These are phyloP conservation scores for Aspergillus heteromorphus DNA, from an alignment of 495 filamentous ascomycete genomes.

Conservation along the genomic window DNA sequence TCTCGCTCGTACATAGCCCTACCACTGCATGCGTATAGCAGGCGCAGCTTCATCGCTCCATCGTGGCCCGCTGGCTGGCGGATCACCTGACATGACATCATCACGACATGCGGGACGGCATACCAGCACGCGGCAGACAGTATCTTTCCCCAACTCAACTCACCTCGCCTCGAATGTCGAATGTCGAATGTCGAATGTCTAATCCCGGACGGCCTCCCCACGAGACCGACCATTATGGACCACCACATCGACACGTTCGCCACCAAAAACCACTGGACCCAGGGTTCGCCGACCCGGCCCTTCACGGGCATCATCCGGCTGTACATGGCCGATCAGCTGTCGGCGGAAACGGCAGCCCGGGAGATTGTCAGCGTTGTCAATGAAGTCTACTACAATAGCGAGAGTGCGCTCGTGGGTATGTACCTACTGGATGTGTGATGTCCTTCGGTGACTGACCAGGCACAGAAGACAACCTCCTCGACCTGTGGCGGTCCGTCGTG, in stretches of 20 bases:
- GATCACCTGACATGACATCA: conserved; percentile 5
- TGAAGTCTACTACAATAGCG: conserved; percentile 3
- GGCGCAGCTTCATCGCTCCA: too few relatives aligned
- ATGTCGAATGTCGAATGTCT: too few relatives aligned
- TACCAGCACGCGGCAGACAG: too few relatives aligned
- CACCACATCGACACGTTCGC: conserved; percentile 4
- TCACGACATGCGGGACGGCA: not conserved
- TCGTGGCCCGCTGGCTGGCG: too few relatives aligned
- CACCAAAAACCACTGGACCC: conserved; percentile 5
- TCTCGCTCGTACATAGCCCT: not conserved
- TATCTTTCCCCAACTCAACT: too few relatives aligned
- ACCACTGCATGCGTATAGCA: not conserved
- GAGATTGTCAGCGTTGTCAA: conserved; percentile 10
- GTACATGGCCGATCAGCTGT: conserved; percentile 10
- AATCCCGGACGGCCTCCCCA: too few relatives aligned
- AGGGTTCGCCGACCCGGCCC: conserved; percentile 5
- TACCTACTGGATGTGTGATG: too few relatives aligned
- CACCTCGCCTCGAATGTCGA: too few relatives aligned
- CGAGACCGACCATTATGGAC: not conserved
- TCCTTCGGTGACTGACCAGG: not conserved
- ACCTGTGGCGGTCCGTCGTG: not conserved
- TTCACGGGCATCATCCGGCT: conserved; percentile 10
- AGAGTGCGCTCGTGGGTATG: conserved; percentile 3
- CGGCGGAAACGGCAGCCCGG: conserved; percentile 1
- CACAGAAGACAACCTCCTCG: not conserved